Evolutionary conservation across 1,284 basidiomycete species (phyloP).

Genomic region (Pseudozyma sp.): DNA sequence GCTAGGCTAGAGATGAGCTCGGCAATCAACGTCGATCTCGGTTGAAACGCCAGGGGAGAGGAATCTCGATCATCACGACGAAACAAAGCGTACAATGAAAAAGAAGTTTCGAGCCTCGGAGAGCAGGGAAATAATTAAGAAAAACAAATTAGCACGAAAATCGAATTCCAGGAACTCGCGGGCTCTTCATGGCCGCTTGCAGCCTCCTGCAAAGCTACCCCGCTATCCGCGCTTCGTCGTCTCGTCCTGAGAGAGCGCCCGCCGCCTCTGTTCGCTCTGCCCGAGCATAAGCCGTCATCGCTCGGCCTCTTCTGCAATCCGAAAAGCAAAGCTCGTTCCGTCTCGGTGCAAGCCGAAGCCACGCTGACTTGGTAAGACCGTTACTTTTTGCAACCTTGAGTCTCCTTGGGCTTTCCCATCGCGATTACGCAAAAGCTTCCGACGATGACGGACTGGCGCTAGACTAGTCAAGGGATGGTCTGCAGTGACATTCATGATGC

Average conservation of each 20-base stretch:
- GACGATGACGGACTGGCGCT: too few relatives aligned
- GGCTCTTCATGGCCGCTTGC: not conserved
- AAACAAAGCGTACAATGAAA: not conserved
- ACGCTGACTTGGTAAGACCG: not conserved
- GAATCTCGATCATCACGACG: not conserved
- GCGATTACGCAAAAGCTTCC: too few relatives aligned
- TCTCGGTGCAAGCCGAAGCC: slow-evolving; percentile 1
- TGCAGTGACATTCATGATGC: too few relatives aligned
- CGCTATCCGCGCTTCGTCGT: not conserved
- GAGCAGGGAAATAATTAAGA: not conserved
- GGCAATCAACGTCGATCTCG: slow-evolving; percentile 19
- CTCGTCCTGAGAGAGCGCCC: not conserved
- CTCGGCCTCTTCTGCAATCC: not conserved
- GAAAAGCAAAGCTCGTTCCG: not conserved
- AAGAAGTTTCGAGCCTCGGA: slow-evolving; percentile 2
- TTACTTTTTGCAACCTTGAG: not conserved
- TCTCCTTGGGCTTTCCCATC: too few relatives aligned
- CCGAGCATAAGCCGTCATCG: slow-evolving; percentile 2
- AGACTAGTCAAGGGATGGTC: too few relatives aligned
- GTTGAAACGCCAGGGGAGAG: slow-evolving; percentile 13
- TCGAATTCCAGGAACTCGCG: slow-evolving; percentile 2
- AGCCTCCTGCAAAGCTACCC: slow-evolving; percentile 1
- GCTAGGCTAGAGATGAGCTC: not conserved
- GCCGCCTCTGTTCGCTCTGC: not conserved
- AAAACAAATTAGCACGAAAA: not conserved